These are phyloP conservation scores for Paraleonurus japonicus DNA, from an alignment of 257 asterid species.

Conservation along the genomic window DNA sequence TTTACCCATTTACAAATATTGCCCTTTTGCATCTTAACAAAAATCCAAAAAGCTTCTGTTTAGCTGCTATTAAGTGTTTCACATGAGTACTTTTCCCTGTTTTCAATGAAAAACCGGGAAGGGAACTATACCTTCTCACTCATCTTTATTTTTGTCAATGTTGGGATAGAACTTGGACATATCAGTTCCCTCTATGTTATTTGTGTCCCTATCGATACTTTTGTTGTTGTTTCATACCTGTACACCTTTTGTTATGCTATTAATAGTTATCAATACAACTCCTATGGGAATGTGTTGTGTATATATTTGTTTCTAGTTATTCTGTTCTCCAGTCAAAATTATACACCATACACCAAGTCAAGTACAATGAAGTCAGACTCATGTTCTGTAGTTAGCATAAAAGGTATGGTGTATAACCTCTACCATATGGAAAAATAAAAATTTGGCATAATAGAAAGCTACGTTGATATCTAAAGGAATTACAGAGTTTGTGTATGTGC, in stretches of 20 bases:
- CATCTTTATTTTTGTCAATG: conserved; percentile 9
- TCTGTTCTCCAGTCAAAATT: background rate
- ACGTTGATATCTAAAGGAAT: background rate
- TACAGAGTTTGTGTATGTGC: background rate
- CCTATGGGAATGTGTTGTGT: background rate
- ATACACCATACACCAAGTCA: background rate
- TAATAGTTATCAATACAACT: background rate
- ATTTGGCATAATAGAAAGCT: background rate
- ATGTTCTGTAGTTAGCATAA: background rate
- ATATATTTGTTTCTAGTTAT: background rate
- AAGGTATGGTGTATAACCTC: background rate
- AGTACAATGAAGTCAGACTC: background rate
- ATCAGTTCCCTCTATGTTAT: conserved; percentile 8
- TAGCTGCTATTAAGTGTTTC: background rate
- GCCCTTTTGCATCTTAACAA: background rate
- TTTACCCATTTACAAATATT: background rate
- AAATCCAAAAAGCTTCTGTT: background rate
- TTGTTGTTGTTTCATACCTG: background rate
- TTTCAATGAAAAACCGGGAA: background rate
- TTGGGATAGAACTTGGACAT: conserved; percentile 9
- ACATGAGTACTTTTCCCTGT: background rate
- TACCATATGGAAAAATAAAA: background rate
- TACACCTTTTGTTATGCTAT: background rate
- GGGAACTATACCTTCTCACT: background rate
- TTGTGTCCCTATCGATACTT: conserved; percentile 5